Conservation (phyloP, 306 rosid species). For the Acacia acuminata region DNA sequence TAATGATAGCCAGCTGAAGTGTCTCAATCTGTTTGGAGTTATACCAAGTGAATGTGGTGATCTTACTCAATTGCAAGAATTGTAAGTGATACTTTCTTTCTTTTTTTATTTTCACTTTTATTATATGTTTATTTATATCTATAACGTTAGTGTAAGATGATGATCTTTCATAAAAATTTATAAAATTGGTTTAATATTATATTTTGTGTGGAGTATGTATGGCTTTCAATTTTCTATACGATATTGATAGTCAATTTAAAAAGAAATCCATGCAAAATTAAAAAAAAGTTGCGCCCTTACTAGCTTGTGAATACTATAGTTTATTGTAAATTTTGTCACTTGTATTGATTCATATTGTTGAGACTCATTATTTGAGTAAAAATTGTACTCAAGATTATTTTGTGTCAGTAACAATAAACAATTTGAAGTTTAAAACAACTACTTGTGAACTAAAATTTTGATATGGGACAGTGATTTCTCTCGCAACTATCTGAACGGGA, state of each 20-base stretch:
- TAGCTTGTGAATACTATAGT: too few relatives aligned
- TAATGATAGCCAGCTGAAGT: constrained; percentile 51
- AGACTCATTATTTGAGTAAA: too few relatives aligned
- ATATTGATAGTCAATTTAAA: not conserved
- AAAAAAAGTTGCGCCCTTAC: too few relatives aligned
- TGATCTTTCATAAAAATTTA: too few relatives aligned
- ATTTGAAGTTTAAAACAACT: not conserved
- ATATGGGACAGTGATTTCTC: not conserved
- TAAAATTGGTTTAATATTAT: too few relatives aligned
- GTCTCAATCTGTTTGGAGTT: constrained; percentile 58
- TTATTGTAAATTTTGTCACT: too few relatives aligned
- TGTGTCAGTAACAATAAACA: not conserved
- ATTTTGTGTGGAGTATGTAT: not conserved
- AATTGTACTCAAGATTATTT: not conserved
- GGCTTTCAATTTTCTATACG: too few relatives aligned
- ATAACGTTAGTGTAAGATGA: too few relatives aligned
- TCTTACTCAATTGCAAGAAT: constrained; percentile 34
- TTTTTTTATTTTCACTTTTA: too few relatives aligned
- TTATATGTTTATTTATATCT: too few relatives aligned
- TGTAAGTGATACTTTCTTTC: not conserved
- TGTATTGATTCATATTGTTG: too few relatives aligned
- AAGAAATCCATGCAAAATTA: too few relatives aligned
- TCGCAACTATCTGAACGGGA: constrained; percentile 60
- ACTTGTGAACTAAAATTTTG: not conserved
- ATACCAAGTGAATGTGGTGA: constrained; percentile 69